phyloP scores from a whole-genome alignment of 768 basidiomycete genomes.

The Cyclocybe aegerita region DNA sequence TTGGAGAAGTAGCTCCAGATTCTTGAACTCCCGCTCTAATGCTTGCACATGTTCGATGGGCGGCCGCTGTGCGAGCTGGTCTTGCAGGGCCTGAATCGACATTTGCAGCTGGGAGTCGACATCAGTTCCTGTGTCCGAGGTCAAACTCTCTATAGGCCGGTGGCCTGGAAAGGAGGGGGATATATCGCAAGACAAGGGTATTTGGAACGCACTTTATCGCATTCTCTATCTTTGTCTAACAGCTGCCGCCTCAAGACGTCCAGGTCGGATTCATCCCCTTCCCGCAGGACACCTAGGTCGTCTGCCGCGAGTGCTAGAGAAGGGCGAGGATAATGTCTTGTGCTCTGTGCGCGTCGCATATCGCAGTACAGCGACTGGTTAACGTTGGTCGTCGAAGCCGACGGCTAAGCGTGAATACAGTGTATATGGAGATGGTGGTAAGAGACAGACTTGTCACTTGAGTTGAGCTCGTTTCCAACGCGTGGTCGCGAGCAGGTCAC shows the following conservation, averaged over 20 bases:
- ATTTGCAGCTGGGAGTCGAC: slow-evolving; percentile 48
- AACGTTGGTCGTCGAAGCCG: neutral
- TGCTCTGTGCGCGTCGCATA: slow-evolving; percentile 68
- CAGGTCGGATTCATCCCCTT: slow-evolving; percentile 58
- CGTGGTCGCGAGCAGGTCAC: slow-evolving; percentile 19
- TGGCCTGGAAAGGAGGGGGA: neutral
- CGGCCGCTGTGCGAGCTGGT: slow-evolving; percentile 65
- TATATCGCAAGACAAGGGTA: neutral
- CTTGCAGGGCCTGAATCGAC: slow-evolving; percentile 62
- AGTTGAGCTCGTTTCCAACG: slow-evolving; percentile 18
- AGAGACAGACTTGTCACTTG: too few species aligned
- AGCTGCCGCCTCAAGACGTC: slow-evolving; percentile 63
- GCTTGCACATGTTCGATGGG: slow-evolving; percentile 65
- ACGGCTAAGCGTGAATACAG: neutral
- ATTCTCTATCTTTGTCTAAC: slow-evolving; percentile 67
- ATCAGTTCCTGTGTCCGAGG: neutral
- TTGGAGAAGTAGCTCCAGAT: slow-evolving; percentile 71
- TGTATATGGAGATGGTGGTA: neutral
- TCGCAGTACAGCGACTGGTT: neutral
- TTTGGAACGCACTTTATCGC: slow-evolving; percentile 52
- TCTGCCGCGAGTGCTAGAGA: slow-evolving; percentile 51
- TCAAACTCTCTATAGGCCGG: neutral
- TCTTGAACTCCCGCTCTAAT: slow-evolving; percentile 71
- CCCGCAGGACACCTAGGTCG: slow-evolving; percentile 61
- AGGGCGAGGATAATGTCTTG: slow-evolving; percentile 52